Base-by-base conservation (phyloP, 2,329 filamentous ascomycete genomes). In the Fusarium sp. region DNA sequence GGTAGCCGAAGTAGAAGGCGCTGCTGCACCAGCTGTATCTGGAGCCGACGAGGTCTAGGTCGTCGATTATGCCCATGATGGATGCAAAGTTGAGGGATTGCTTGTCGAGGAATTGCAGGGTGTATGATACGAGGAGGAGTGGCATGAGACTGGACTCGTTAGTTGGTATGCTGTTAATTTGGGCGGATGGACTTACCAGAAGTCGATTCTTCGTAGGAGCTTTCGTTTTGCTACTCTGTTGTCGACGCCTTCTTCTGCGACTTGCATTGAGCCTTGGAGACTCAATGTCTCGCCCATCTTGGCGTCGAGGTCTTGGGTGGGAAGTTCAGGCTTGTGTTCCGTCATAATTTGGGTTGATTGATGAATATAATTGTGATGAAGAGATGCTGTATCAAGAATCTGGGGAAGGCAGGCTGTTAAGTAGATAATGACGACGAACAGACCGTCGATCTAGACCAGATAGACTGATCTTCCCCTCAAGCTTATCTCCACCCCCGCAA, bases 31-130 rank as follows among this genome's bases (percentile, higher is more conserved):
- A 74, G 41, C 67, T 74, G 16, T 73, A 73, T 20, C 63, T 53
- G 0, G 63, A 63, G 5, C 72, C 71, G 4, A 57, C 45, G 14
- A 73, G 43, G 12, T 73, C 60, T 9, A 74, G 18, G 11, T 74
- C 69, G 0, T 68, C 58, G 9, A 74, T 73, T 11, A 74, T 71
- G 5, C 71, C 71, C 71, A 73, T 73, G 18, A 73, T 74, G 0
- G 71, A 73, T 3, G 72, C 42, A 58, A 74, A 74, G 49, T 74
- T 74, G 3, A 74, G 37, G 0, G 72, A 74, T 16, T 74, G 71
- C 25, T 74, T 74, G 10, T 74, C 72, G 10, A 74, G 72, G 8
- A 74, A 74, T n/a, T 74, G 72, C 1, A 74, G 34, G 18, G 70
- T 74, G 6, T 74, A 74, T 1, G 72, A 74, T 3, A 72, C 72